Percentiles rank a stretch among this genome's conserved stretches.
phyloP scores from a whole-genome alignment of 2,329 filamentous ascomycete species.

The Thyridium curvatum region DNA sequence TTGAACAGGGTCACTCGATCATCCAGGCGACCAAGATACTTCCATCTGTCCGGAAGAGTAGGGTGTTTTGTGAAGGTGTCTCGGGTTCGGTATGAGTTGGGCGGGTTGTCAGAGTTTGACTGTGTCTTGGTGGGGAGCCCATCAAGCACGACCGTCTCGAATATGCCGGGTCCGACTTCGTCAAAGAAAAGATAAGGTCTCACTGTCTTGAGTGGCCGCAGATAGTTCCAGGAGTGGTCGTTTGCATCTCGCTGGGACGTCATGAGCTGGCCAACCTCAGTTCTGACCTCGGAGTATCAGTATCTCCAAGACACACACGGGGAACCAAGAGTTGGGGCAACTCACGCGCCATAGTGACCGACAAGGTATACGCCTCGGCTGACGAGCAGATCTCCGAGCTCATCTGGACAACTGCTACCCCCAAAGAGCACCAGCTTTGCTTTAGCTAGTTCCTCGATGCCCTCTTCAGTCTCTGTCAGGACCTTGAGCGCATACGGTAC shows the following conservation, averaged over 20 bases:
- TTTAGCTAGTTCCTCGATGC: slow-evolving; percentile 26
- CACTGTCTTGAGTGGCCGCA: slow-evolving; percentile 32
- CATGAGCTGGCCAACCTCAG: slow-evolving; percentile 51
- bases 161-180: slow-evolving; percentile 21
- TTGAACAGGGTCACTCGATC: slow-evolving; percentile 39
- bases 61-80: slow-evolving; percentile 37
- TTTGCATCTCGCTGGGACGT: slow-evolving; percentile 41
- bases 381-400: slow-evolving; percentile 27
- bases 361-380: slow-evolving; percentile 11
- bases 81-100: slow-evolving; percentile 34
- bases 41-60: slow-evolving; percentile 33
- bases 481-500: slow-evolving; percentile 48
- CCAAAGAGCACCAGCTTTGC: slow-evolving; percentile 37
- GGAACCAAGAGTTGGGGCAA: slow-evolving; percentile 6
- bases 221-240: slow-evolving; percentile 51
- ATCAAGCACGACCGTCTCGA: slow-evolving; percentile 22
- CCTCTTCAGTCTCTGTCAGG: slow-evolving; percentile 39
- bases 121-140: slow-evolving; percentile 22
- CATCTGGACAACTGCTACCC: slow-evolving; percentile 38
- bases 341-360: slow-evolving; percentile 42
- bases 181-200: slow-evolving; percentile 31
- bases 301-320: too few relatives aligned
- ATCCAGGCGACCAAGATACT: slow-evolving; percentile 36
- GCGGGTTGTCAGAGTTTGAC: slow-evolving; percentile 33
- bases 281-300: slow-evolving; percentile 23